phyloP scores from a whole-genome alignment of 2,329 filamentous ascomycete species.

The Cercospora sp. region DNA sequence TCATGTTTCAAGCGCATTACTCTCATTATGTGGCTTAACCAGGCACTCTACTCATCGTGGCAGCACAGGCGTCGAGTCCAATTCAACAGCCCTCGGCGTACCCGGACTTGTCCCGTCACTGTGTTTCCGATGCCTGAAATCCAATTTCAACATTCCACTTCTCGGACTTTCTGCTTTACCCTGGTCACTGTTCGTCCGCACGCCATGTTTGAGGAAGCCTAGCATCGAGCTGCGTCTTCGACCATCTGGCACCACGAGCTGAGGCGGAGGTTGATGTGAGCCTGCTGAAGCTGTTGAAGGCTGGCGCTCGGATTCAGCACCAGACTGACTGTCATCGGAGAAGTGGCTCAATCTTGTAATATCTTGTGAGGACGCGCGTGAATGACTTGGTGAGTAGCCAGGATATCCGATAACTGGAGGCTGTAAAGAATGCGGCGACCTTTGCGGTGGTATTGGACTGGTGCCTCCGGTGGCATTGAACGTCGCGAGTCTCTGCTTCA shows the following conservation, averaged over 20 bases:
- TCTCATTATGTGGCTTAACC: neutral
- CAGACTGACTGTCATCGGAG: neutral
- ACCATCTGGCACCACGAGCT: neutral
- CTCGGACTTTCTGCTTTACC: neutral
- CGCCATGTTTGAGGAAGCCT: neutral
- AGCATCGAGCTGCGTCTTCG: constrained; percentile 6
- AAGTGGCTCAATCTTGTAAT: neutral
- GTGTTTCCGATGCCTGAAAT: neutral
- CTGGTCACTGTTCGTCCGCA: neutral
- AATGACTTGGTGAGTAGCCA: neutral
- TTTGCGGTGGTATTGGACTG: neutral
- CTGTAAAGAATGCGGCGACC: neutral
- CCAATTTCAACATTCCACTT: neutral
- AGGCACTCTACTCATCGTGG: neutral
- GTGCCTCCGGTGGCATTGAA: neutral
- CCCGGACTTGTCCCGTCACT: neutral
- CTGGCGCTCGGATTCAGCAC: neutral
- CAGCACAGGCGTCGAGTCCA: neutral
- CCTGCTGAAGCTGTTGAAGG: neutral
- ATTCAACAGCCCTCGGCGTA: neutral
- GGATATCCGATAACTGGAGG: neutral
- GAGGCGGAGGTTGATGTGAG: neutral
- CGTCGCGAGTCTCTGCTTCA: neutral
- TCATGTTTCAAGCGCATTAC: neutral
- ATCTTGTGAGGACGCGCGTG: neutral